Percentiles rank a stretch among this genome's conserved stretches.
Evolutionary conservation across 1,284 basidiomycete genomes (phyloP).

Genomic region (Malassezia vespertilionis): DNA sequence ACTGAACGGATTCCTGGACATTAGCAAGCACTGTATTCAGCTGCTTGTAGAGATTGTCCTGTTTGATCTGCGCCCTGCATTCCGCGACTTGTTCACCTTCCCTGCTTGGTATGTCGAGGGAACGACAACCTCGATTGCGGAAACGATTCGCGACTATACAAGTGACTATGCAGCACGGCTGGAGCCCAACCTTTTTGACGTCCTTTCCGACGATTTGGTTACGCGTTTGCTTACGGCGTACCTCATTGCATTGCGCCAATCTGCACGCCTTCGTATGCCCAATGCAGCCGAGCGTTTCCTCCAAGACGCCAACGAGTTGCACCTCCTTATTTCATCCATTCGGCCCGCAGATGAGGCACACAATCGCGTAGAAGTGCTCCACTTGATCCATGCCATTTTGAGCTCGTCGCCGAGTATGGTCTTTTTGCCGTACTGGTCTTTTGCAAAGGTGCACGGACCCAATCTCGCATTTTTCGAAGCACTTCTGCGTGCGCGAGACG

Average conservation of each 20-base stretch:
- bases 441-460: conserved; percentile 90
- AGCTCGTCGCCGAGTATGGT: conserved; percentile 83
- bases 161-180: conserved; percentile 80
- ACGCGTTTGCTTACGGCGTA: conserved; percentile 84
- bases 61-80: conserved; percentile 81
- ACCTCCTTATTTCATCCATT: conserved; percentile 68
- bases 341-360: conserved; percentile 73
- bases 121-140: conserved; percentile 69
- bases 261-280: conserved; percentile 74
- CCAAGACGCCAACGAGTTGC: conserved; percentile 66
- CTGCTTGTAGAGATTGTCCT: conserved; percentile 88
- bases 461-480: conserved; percentile 83
- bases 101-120: conserved; percentile 57
- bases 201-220: conserved; percentile 82
- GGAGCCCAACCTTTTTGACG: conserved; percentile 79
- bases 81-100: conserved; percentile 69
- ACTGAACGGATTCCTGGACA: conserved; percentile 94
- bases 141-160: conserved; percentile 94
- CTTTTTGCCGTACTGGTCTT: conserved; percentile 80
- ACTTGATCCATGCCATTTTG: conserved; percentile 63
- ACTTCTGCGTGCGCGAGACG: conserved; percentile 75
- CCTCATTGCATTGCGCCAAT: conserved; percentile 70
- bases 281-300: conserved; percentile 69
- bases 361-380: conserved; percentile 71
- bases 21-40: conserved; percentile 91